Conservation (phyloP, 495 filamentous ascomycete genomes). For the Aspergillus kassunensis region DNA sequence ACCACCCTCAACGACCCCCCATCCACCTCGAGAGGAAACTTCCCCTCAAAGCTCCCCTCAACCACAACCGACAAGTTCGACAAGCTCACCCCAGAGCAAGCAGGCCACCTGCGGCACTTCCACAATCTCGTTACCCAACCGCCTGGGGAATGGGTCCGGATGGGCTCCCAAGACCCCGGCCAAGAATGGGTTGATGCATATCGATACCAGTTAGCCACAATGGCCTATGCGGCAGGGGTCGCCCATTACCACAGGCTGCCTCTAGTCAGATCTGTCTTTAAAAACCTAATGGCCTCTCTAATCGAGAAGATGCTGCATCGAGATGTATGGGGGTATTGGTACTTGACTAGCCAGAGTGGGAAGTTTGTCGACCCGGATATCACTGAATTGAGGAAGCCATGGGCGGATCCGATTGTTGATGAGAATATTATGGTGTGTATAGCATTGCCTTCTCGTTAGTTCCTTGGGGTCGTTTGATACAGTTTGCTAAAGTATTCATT, state of each 20-base stretch:
- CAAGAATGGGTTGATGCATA: conserved; percentile 34
- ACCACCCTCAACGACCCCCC: no score
- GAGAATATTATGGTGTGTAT: conserved; percentile 31
- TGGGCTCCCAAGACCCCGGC: conserved; percentile 31
- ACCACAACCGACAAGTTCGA: no score
- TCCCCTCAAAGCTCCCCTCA: no score
- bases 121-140: conserved; percentile 31
- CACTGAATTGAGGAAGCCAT: conserved; percentile 33
- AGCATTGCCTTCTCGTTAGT: background rate
- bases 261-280: conserved; percentile 22
- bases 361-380: conserved; percentile 25
- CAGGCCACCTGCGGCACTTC: conserved; percentile 37
- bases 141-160: conserved; percentile 32
- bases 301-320: conserved; percentile 34
- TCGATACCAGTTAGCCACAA: conserved; percentile 36
- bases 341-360: conserved; percentile 26
- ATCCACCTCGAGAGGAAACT: no score
- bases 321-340: conserved; percentile 40
- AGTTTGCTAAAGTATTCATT: background rate
- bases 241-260: conserved; percentile 33
- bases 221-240: conserved; percentile 28
- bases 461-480: background rate
- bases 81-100: conserved; percentile 33
- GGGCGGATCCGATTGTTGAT: conserved; percentile 30
- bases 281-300: conserved; percentile 19